phyloP scores from a whole-genome alignment of 2,329 filamentous ascomycete species.

The Penicillium sp. region DNA sequence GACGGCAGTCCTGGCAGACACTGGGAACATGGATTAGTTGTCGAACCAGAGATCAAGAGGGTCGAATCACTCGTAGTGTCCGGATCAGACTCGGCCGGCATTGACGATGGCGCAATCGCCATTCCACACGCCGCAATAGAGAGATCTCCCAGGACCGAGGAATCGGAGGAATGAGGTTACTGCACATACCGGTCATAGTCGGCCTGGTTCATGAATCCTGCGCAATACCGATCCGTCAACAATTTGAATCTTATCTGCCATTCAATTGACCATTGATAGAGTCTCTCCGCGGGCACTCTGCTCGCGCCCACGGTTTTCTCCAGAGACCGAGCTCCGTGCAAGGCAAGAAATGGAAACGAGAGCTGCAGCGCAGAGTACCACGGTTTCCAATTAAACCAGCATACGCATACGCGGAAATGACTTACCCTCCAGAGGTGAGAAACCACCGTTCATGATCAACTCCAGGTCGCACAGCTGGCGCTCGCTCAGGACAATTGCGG shows the following conservation, averaged over 20 bases:
- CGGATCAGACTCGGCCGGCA: too few relatives aligned
- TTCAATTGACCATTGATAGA: slow-evolving; percentile 2
- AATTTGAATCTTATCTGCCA: slow-evolving; percentile 1
- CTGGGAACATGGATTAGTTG: slow-evolving; percentile 41
- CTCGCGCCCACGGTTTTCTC: slow-evolving; percentile 3
- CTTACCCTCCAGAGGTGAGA: slow-evolving; percentile 89
- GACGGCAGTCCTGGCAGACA: slow-evolving; percentile 81
- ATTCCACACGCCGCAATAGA: slow-evolving; percentile 6
- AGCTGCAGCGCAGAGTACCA: too few relatives aligned
- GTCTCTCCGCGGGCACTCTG: too few relatives aligned
- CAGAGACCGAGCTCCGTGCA: neutral
- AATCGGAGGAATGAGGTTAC: neutral
- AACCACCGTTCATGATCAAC: slow-evolving; percentile 93
- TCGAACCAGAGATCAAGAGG: neutral
- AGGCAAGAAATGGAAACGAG: too few relatives aligned
- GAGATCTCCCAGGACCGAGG: neutral
- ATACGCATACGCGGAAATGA: neutral
- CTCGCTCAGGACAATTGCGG: slow-evolving; percentile 79
- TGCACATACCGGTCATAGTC: slow-evolving; percentile 80
- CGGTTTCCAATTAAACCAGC: slow-evolving; percentile 28
- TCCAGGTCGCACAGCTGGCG: slow-evolving; percentile 97
- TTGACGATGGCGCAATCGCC: neutral
- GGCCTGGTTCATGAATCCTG: slow-evolving; percentile 94
- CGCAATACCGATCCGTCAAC: slow-evolving; percentile 35
- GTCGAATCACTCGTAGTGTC: too few relatives aligned